Base-by-base conservation (phyloP, 306 rosid genomes). In the Albizia julibrissin region DNA sequence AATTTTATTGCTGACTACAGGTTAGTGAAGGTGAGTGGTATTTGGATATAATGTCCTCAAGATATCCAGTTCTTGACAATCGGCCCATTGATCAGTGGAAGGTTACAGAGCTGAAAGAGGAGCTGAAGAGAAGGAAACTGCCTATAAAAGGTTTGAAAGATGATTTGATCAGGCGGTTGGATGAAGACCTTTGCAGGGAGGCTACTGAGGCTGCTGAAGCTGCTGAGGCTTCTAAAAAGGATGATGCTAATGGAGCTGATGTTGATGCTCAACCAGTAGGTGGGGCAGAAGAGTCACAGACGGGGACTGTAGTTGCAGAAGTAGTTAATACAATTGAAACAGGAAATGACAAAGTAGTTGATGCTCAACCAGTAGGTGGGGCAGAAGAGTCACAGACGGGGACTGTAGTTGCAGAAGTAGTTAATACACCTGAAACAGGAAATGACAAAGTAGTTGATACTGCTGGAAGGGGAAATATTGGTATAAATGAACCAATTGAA, bases 21-120 rank as follows among this genome's bases (percentile, higher is more conserved):
- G 89, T 80, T 84, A 39, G 72, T 78, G 77, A 76, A 80, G 87
- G 90, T 80, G 81, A 73, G 79, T 79, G 87, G 75, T 78, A 68
- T 79, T 83, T 67, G 78, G 85, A 70, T 33, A 87, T 72, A 76
- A 96, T 96, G 99, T 86, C 98, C 5, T 88, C 98, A 14, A 84
- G 80, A 5, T 93, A 92, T 87, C 96, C 90, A 1, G 46, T 85
- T 72, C 91, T 93, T 42, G 94, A 90, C 69, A 87, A 91, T 82
- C 89, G 93, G 27, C 91, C 99, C 11, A 80, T 96, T 89, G 86
- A 94, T 78, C 98, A 92, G 79, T 96, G 97, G 99, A 96, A 84
- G 89, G 99, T 96, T 81, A 87, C 94, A 0, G 99, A 89, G 81
- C 80, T 96, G 84, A 96, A 84, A 83, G 99, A 96, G 81, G 99